phyloP scores from a whole-genome alignment of 2,329 filamentous ascomycete genomes.

The Xylaria sp. region DNA sequence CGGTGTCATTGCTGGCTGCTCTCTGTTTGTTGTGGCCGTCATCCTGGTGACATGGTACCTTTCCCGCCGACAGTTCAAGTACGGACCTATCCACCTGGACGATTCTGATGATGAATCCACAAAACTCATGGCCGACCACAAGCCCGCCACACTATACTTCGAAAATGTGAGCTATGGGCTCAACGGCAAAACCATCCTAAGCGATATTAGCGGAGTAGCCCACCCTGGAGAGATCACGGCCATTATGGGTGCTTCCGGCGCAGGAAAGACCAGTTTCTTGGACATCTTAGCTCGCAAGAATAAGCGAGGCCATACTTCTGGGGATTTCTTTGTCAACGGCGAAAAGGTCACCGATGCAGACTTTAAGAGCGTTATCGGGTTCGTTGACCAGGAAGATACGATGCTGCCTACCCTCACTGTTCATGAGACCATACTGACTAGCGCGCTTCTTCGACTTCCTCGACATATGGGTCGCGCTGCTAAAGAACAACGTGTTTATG shows the following conservation, averaged over 20 bases:
- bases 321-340: slow-evolving; percentile 91
- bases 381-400: slow-evolving; percentile 97
- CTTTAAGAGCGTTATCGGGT: slow-evolving; percentile 91
- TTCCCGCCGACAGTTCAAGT: slow-evolving; percentile 72
- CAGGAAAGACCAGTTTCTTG: slow-evolving; percentile 95
- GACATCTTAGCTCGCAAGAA: slow-evolving; percentile 97
- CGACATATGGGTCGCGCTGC: slow-evolving; percentile 83
- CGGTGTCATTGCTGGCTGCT: slow-evolving; percentile 84
- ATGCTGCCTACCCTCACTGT: slow-evolving; percentile 96
- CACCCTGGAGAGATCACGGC: slow-evolving; percentile 94
- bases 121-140: slow-evolving; percentile 90
- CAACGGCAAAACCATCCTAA: slow-evolving; percentile 86
- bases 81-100: slow-evolving; percentile 80
- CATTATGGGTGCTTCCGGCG: slow-evolving; percentile 97
- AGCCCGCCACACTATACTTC: slow-evolving; percentile 86
- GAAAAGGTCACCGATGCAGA: slow-evolving; percentile 84
- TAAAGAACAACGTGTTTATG: slow-evolving; percentile 90
- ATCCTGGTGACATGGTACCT: slow-evolving; percentile 88
- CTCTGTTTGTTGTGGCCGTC: slow-evolving; percentile 86
- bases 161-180: slow-evolving; percentile 85
- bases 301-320: slow-evolving; percentile 79
- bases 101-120: slow-evolving; percentile 88
- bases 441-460: slow-evolving; percentile 88
- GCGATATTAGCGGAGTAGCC: slow-evolving; percentile 81
- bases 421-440: slow-evolving; percentile 96